Evolutionary conservation across 768 basidiomycete genomes (phyloP).

Genomic region (Mycena amicta): DNA sequence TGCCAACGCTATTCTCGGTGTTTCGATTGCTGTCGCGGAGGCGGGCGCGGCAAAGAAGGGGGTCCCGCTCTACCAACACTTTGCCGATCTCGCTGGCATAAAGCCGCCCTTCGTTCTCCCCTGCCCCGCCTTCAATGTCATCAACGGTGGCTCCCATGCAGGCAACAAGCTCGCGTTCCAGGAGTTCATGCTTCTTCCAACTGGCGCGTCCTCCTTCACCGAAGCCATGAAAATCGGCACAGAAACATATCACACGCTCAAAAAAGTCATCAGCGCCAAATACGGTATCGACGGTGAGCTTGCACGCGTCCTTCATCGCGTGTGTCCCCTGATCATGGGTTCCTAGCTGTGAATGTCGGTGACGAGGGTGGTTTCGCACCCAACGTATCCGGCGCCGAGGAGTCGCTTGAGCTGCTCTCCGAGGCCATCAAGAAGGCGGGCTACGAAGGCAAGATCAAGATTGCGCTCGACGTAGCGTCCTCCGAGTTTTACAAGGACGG

Average conservation of each 20-base stretch:
- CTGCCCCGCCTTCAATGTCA: constrained; percentile 95
- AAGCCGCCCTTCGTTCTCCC: constrained; percentile 94
- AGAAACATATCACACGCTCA: constrained; percentile 96
- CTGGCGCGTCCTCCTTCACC: constrained; percentile 87
- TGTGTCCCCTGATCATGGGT: constrained; percentile 13
- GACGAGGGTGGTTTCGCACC: constrained; percentile 99
- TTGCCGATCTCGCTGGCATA: constrained; percentile 94
- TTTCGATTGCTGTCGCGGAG: constrained; percentile 93
- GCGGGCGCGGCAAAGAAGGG: constrained; percentile 95
- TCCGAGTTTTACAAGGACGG: constrained; percentile 99
- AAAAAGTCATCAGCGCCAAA: constrained; percentile 98
- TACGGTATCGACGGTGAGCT: constrained; percentile 95
- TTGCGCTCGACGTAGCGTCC: constrained; percentile 96
- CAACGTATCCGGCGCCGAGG: constrained; percentile 95
- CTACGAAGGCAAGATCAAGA: constrained; percentile 98
- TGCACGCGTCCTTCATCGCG: neutral
- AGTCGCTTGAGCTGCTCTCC: constrained; percentile 91
- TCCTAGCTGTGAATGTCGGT: constrained; percentile 93
- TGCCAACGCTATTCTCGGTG: constrained; percentile 98
- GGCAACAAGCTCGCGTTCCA: constrained; percentile 99
- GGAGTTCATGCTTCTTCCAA: constrained; percentile 99
- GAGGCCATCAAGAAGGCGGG: constrained; percentile 99
- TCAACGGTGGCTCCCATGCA: constrained; percentile 99
- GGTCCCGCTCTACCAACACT: constrained; percentile 93
- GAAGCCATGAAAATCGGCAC: constrained; percentile 99